A percentile compares a stretch with the other conserved stretches of the same genome.
Conservation (phyloP, 192 early-diverging fungal genomes). For the Backusella australiensis region DNA sequence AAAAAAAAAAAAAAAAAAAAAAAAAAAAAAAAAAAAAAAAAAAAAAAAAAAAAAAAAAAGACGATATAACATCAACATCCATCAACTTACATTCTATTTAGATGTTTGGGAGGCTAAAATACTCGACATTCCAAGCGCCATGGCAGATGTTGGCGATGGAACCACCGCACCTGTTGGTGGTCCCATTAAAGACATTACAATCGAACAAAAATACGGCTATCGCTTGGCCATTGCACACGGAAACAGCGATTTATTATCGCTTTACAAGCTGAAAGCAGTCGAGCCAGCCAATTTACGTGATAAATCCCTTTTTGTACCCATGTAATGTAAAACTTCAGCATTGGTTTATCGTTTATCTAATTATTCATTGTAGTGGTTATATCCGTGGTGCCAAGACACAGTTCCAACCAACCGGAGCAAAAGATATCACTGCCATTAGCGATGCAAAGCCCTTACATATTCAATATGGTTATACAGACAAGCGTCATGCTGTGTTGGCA, state of each 20-base stretch:
- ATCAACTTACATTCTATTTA: neutral
- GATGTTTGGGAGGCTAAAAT: constrained; percentile 12
- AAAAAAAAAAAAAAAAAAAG: neutral
- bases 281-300: constrained; percentile 27
- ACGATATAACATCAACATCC: too few relatives aligned
- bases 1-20: too few relatives aligned
- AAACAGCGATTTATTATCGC: constrained; percentile 42
- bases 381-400: constrained; percentile 31
- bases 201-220: constrained; percentile 51
- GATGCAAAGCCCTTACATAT: constrained; percentile 12
- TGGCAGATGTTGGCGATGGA: neutral
- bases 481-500: constrained; percentile 25
- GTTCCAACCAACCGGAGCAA: neutral
- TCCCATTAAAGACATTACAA: constrained; percentile 41
- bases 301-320: constrained; percentile 29
- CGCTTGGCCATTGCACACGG: constrained; percentile 54
- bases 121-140: neutral
- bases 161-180: constrained; percentile 36
- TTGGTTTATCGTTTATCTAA: neutral
- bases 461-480: constrained; percentile 13
- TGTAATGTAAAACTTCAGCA: constrained; percentile 23
- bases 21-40: too few relatives aligned
- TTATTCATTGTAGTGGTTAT: constrained; percentile 35
- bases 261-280: constrained; percentile 36
- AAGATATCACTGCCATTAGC: neutral